Evolutionary conservation across 352 stramenopile species (phyloP).

Genomic region (Lagenidium giganteum): DNA sequence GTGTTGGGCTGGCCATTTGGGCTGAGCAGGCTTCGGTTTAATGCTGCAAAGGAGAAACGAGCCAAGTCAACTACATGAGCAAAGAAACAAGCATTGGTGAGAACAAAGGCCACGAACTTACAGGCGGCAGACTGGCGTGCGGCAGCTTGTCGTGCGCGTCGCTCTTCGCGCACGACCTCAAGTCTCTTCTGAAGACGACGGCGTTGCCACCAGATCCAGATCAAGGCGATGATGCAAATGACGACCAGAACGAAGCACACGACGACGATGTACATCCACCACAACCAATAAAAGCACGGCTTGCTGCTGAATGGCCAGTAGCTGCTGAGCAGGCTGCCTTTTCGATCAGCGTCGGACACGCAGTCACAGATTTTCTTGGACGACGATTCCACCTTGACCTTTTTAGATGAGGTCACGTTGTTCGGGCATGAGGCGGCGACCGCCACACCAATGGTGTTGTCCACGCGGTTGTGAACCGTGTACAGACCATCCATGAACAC

Average conservation of each 20-base stretch:
- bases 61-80: too few species aligned
- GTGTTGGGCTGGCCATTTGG: too few species aligned
- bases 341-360: conserved; percentile 36
- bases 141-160: too few species aligned
- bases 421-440: conserved; percentile 58
- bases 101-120: too few species aligned
- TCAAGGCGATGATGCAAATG: conserved; percentile 26
- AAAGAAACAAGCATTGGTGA: too few species aligned
- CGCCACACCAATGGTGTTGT: conserved; percentile 39
- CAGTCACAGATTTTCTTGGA: conserved; percentile 43
- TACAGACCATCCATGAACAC: conserved; percentile 74
- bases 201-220: conserved; percentile 37
- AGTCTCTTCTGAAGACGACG: too few species aligned
- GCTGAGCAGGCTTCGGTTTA: too few species aligned
- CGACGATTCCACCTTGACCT: conserved; percentile 33
- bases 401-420: conserved; percentile 49
- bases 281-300: conserved; percentile 68
- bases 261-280: conserved; percentile 75
- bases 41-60: too few species aligned
- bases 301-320: conserved; percentile 43
- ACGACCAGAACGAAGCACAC: conserved; percentile 43
- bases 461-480: conserved; percentile 51
- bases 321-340: conserved; percentile 40
- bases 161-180: too few species aligned
- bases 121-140: too few species aligned